Percentiles rank a stretch among this genome's conserved stretches.
Evolutionary conservation across 768 basidiomycete species (phyloP).

Genomic region (Dacryopinax primogenitus): DNA sequence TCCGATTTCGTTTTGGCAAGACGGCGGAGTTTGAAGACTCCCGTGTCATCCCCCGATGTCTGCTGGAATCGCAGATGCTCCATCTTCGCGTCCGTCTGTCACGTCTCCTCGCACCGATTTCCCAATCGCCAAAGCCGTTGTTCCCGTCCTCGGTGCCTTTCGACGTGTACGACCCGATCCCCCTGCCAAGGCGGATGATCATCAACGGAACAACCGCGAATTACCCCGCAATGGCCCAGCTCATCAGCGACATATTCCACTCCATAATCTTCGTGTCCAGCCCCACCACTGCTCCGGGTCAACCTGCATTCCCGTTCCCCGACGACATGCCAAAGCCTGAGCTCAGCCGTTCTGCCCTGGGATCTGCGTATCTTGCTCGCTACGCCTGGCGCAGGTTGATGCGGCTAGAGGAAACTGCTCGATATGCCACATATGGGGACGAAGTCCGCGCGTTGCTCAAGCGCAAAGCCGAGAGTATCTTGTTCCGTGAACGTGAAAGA

Average conservation of each 20-base stretch:
- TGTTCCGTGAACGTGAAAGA: not conserved
- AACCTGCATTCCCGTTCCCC: conserved; percentile 38
- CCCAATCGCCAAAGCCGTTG: conserved; percentile 33
- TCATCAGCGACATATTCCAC: conserved; percentile 73
- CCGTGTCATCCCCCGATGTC: conserved; percentile 70
- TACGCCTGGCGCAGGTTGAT: conserved; percentile 66
- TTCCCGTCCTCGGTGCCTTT: conserved; percentile 48
- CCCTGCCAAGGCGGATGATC: conserved; percentile 53
- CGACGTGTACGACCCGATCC: conserved; percentile 61
- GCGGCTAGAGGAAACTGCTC: conserved; percentile 15
- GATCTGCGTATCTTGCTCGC: conserved; percentile 64
- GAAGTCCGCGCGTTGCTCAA: conserved; percentile 58
- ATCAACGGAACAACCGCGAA: conserved; percentile 71
- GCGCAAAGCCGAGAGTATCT: not conserved
- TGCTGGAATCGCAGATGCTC: conserved; percentile 68
- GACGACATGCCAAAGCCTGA: conserved; percentile 23
- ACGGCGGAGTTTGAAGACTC: conserved; percentile 81
- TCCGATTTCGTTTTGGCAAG: conserved; percentile 66
- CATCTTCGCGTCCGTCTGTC: conserved; percentile 76
- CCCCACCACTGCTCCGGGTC: not conserved
- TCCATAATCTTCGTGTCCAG: conserved; percentile 59
- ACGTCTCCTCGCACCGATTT: conserved; percentile 50
- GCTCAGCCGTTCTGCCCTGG: conserved; percentile 44
- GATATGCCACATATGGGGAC: conserved; percentile 58
- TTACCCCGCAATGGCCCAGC: conserved; percentile 68